phyloP scores from a whole-genome alignment of 1,284 basidiomycete species.

The Boletus sp. region DNA sequence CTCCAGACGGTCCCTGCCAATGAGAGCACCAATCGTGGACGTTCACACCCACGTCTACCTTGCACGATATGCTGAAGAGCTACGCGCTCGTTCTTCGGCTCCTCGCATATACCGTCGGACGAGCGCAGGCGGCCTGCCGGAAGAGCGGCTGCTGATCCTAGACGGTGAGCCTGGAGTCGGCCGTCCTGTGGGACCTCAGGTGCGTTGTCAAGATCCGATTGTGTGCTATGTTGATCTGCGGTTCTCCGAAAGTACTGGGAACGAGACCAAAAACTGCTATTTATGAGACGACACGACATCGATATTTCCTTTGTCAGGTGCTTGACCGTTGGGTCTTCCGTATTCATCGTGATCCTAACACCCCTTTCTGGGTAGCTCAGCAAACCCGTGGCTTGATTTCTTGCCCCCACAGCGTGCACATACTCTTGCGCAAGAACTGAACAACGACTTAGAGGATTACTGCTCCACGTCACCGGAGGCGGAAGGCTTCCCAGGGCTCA shows the following conservation, averaged over 20 bases:
- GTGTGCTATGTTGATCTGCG: constrained; percentile 30
- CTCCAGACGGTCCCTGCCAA: constrained; percentile 19
- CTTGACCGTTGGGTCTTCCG: constrained; percentile 1
- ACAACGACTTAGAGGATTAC: constrained; percentile 72
- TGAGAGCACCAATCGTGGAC: constrained; percentile 54
- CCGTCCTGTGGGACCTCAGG: constrained; percentile 60
- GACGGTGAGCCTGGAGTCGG: constrained; percentile 76
- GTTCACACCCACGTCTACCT: constrained; percentile 82
- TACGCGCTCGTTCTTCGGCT: constrained; percentile 55
- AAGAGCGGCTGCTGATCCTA: constrained; percentile 71
- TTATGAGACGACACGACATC: constrained; percentile 62
- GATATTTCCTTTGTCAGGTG: constrained; percentile 57
- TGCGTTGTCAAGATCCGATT: constrained; percentile 22
- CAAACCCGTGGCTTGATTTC: constrained; percentile 89
- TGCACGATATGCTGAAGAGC: constrained; percentile 63
- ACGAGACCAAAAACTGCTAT: constrained; percentile 61
- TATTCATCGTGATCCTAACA: constrained; percentile 12
- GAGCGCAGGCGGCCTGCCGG: constrained; percentile 40
- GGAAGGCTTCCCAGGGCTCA: constrained; percentile 36
- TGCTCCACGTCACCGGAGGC: constrained; percentile 58
- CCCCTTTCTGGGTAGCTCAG: constrained; percentile 45
- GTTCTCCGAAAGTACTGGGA: constrained; percentile 67
- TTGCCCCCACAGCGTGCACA: constrained; percentile 66
- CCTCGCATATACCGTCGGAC: constrained; percentile 65
- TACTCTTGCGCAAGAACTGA: constrained; percentile 61